These are phyloP conservation scores for Mrakia blollopis DNA, from an alignment of 768 basidiomycete genomes.

Conservation along the genomic window DNA sequence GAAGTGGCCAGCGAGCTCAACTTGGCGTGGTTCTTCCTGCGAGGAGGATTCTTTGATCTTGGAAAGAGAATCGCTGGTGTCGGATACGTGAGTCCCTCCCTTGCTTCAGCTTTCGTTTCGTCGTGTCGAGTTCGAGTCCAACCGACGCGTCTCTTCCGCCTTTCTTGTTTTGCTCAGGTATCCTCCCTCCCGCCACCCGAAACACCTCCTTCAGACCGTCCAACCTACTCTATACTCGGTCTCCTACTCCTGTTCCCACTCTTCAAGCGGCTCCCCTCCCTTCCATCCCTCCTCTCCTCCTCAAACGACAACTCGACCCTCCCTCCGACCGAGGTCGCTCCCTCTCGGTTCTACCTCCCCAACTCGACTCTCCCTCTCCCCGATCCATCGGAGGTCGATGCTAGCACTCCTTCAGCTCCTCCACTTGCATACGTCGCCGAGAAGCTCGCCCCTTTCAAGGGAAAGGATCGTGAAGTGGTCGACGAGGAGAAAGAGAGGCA, in stretches of 20 bases:
- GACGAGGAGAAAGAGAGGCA: conserved; percentile 63
- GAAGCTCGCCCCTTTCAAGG: not conserved
- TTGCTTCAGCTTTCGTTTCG: too few species aligned
- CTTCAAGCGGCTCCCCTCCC: conserved; percentile 1
- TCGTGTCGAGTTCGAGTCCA: not conserved
- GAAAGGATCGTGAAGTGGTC: conserved; percentile 42
- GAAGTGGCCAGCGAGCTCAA: conserved; percentile 65
- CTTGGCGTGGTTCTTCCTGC: conserved; percentile 72
- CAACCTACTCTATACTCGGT: conserved; percentile 81
- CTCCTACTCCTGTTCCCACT: conserved; percentile 52
- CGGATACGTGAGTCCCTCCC: conserved; percentile 58
- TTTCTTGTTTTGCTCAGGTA: conserved; percentile 50
- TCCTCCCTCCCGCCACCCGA: conserved; percentile 57
- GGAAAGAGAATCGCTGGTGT: conserved; percentile 63
- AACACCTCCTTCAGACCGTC: conserved; percentile 63
- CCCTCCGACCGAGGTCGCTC: conserved; percentile 60
- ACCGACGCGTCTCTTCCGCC: not conserved
- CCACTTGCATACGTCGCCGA: conserved; percentile 15
- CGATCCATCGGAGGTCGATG: conserved; percentile 1
- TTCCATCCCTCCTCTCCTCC: not conserved
- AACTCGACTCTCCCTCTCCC: conserved; percentile 42
- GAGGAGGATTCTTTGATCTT: conserved; percentile 72
- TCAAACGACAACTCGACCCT: not conserved
- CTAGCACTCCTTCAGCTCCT: conserved; percentile 23
- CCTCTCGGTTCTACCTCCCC: conserved; percentile 46